phyloP scores from a whole-genome alignment of 768 basidiomycete genomes.

The Chiua virens region DNA sequence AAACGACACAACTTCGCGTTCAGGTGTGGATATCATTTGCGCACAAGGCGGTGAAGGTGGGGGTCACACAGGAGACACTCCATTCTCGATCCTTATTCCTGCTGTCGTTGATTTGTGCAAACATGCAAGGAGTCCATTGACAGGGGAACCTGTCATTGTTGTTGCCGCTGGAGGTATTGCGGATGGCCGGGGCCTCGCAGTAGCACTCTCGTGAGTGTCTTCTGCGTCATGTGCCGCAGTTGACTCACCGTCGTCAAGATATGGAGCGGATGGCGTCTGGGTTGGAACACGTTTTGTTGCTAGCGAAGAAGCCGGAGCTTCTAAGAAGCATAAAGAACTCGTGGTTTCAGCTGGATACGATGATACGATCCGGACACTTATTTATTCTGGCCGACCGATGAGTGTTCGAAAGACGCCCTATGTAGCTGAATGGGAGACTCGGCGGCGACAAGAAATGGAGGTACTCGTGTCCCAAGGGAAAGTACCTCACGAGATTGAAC shows the following conservation, averaged over 20 bases:
- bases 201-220: slow-evolving; percentile 56
- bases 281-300: slow-evolving; percentile 88
- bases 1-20: not conserved
- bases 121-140: slow-evolving; percentile 67
- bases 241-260: slow-evolving; percentile 39
- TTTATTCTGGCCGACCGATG: slow-evolving; percentile 80
- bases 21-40: slow-evolving; percentile 88
- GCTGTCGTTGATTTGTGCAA: slow-evolving; percentile 80
- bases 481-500: slow-evolving; percentile 74
- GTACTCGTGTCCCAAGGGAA: slow-evolving; percentile 60
- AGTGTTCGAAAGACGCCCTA: slow-evolving; percentile 81
- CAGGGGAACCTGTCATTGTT: slow-evolving; percentile 72
- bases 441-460: slow-evolving; percentile 57
- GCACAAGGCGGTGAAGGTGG: slow-evolving; percentile 89
- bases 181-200: slow-evolving; percentile 80
- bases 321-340: slow-evolving; percentile 68
- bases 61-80: slow-evolving; percentile 83
- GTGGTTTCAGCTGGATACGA: slow-evolving; percentile 72
- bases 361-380: slow-evolving; percentile 66
- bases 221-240: not conserved
- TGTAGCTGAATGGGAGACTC: slow-evolving; percentile 73
- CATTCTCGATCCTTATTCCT: slow-evolving; percentile 81
- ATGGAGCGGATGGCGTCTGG: slow-evolving; percentile 86
- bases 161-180: slow-evolving; percentile 86
- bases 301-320: slow-evolving; percentile 76